Conservation (phyloP, 208 protist genomes). For the Phytomonas sp. region DNA sequence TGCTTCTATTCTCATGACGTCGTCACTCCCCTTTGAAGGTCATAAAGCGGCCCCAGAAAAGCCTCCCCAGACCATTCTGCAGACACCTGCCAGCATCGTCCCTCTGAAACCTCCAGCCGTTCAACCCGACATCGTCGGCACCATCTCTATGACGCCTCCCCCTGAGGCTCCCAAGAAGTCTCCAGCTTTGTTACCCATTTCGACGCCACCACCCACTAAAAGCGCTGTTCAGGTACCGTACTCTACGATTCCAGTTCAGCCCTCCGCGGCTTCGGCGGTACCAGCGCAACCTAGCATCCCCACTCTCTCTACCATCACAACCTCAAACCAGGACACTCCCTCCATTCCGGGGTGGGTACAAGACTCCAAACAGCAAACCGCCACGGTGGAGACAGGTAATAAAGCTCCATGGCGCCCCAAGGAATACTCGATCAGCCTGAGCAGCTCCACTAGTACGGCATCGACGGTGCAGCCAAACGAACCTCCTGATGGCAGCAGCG, state of each 20-base stretch:
- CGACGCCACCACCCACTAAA: neutral
- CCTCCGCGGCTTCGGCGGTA: neutral
- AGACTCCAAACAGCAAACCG: neutral
- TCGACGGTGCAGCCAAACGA: neutral
- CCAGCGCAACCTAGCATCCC: neutral
- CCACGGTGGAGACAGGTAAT: neutral
- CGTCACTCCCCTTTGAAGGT: neutral
- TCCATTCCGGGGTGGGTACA: neutral
- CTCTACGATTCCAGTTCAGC: neutral
- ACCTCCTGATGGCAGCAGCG: constrained; percentile 2
- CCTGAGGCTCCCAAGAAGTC: neutral
- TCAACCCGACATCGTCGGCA: neutral
- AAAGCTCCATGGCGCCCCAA: neutral
- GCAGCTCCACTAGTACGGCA: constrained; percentile 12
- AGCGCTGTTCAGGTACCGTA: neutral
- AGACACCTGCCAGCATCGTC: neutral
- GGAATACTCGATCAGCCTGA: constrained; percentile 14
- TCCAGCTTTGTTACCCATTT: neutral
- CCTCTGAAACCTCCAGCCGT: neutral
- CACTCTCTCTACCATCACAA: neutral
- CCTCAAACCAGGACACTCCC: neutral
- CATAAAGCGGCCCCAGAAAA: neutral
- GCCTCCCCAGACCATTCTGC: neutral
- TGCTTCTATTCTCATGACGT: neutral
- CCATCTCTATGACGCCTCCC: neutral